Conservation (phyloP, 1,284 basidiomycete species). For the Takashimella koratensis region DNA sequence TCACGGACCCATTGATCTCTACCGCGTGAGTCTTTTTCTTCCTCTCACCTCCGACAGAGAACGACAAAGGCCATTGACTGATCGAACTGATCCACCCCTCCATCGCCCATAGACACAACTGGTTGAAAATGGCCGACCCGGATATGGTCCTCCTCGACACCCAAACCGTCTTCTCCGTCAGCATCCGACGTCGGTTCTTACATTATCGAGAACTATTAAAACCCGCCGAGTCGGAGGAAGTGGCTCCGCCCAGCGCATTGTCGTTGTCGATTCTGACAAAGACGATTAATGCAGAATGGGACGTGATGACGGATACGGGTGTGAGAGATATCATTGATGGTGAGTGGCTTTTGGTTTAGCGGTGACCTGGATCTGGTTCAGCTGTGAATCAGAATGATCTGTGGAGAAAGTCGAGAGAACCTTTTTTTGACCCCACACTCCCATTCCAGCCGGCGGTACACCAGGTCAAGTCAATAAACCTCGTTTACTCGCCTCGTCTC, state of each 20-base stretch:
- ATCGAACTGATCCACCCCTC: neutral
- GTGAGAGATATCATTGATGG: slow-evolving; percentile 36
- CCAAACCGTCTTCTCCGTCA: slow-evolving; percentile 29
- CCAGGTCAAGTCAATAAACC: slow-evolving; percentile 30
- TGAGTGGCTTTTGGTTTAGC: slow-evolving; percentile 12
- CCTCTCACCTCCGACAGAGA: neutral
- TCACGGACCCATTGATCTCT: slow-evolving; percentile 31
- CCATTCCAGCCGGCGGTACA: slow-evolving; percentile 20
- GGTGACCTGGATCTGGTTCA: too few relatives aligned
- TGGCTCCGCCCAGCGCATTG: slow-evolving; percentile 20
- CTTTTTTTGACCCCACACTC: neutral
- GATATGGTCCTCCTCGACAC: slow-evolving; percentile 29
- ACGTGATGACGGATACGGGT: slow-evolving; percentile 29
- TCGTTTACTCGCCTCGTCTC: slow-evolving; percentile 28
- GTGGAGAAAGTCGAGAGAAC: too few relatives aligned
- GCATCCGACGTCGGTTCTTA: slow-evolving; percentile 31
- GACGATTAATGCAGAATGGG: slow-evolving; percentile 37
- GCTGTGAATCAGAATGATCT: too few relatives aligned
- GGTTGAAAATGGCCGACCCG: slow-evolving; percentile 24
- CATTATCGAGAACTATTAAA: slow-evolving; percentile 31
- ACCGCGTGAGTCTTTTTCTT: slow-evolving; percentile 15
- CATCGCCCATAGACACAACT: slow-evolving; percentile 11
- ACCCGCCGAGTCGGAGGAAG: slow-evolving; percentile 4
- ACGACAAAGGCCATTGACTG: neutral
- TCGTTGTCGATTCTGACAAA: slow-evolving; percentile 29